Base-by-base conservation (phyloP, 1,284 basidiomycete genomes). In the Sanghuangporus baumii region DNA sequence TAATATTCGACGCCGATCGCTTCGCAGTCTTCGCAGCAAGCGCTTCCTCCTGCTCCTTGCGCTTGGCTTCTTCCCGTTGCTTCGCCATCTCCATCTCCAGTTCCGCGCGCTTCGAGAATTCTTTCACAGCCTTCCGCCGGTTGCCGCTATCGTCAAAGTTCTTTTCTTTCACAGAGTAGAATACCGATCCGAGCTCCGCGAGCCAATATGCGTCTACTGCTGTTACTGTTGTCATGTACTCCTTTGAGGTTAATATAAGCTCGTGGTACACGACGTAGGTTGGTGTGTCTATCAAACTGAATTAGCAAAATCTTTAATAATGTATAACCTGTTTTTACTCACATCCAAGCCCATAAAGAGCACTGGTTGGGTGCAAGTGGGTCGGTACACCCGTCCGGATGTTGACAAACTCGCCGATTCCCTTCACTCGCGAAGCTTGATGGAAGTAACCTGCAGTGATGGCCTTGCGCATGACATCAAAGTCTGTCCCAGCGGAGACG, bases 391-490 rank as follows among this genome's bases (percentile, higher is more conserved):
- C 97, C n/a, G 96, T 96, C 50, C 97, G 84, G 68, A 96, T 93
- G 74, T 99, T 98, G 65, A 96, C 93, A 74, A 98, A 99, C 76
- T 99, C 97, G 66, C 96, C 97, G 65, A 99, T 97, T 72, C 96
- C 96, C 78, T 98, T 99, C 47, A 97, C 96, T 67, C 94, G 81
- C 8, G 96, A 96, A 0, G 97, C 96, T 76, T 99, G 97, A 74
- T 99, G 97, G 83, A 99, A 99, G 78, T 98, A 99, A 26, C 96
- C 97, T 14, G 96, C 93, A 52, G 94, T 90, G 70, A 99, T 98
- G 23, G 95, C 95, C 83, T 98, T 99, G 71, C 96, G 83, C 65
- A 99, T 84, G 20, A 96, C 76, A 71, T 99, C 97, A 79, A 96
- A 99, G 74, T 99, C 96, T 0, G 94, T 98, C 2, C 94, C 94